Evolutionary conservation across 495 filamentous ascomycete genomes (phyloP), one percentile per base, ranked within the genome.

Genomic region (Oidiodendron maius): DNA sequence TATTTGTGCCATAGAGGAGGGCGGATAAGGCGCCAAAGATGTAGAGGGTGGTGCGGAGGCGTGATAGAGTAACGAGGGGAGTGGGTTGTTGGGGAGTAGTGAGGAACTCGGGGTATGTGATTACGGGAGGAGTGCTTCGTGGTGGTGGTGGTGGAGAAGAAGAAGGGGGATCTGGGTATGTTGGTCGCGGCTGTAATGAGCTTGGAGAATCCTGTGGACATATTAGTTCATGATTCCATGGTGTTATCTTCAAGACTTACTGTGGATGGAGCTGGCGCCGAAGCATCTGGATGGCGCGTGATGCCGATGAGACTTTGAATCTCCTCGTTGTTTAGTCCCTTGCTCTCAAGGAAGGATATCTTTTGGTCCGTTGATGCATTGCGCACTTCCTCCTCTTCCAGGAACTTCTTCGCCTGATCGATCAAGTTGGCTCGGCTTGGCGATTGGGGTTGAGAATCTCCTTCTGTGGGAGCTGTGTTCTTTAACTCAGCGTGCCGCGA

Each of bases 61-160:
- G 80, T 32, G 73, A 70, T 49, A 83, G 76, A 13, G 89, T 93
- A 25, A 97, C 75, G 2, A 97, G 70, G 0, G 93, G 90, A 10
- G 75, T 68, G 12, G 74, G 68, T 3, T 64, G 65, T 1, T 63
- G 53, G 6, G 88, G 81, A 24, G 85, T 87, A 17, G 73, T 71
- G 55, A 97, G 82, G 67, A 95, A 96, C 65, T 98, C 93, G 40
- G 93, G 93, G 67, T 96, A 97, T 20, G 93, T 98, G 59, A 97
- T 85, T 55, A 98, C 90, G n/a, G 91, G 94, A 18, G 89, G 77
- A 17, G 80, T 69, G 51, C 84, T 77, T 58, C 63, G 68, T 26
- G 40, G 39, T n/a, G 42, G 35, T 41, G 53, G 50, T 34, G 39
- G 36, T 44, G 51, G 52, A 32, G 50, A 15, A 40, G 40, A 25